A percentile compares a stretch with the other conserved stretches of the same genome.
Conservation (phyloP, 2,329 filamentous ascomycete species). For the Ophiostoma angusticollis region DNA sequence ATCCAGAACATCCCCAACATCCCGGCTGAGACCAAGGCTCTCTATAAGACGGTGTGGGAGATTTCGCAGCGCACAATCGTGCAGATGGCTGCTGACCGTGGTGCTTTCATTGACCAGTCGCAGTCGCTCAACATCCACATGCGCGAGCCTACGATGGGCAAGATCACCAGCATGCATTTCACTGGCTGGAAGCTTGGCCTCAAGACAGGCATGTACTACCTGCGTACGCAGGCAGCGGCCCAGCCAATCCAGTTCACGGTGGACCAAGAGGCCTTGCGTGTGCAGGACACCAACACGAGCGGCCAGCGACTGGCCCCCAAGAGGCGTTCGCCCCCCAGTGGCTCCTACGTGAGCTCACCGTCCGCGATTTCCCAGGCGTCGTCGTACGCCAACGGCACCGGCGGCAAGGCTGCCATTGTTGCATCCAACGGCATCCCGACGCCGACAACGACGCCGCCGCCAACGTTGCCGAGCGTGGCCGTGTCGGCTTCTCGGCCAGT, state of each 20-base stretch:
- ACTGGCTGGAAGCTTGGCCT: slow-evolving; percentile 97
- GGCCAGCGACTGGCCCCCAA: slow-evolving; percentile 55
- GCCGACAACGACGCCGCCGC: slow-evolving; percentile 53
- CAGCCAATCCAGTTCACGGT: slow-evolving; percentile 98
- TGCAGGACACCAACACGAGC: slow-evolving; percentile 67
- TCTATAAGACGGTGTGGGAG: slow-evolving; percentile 99
- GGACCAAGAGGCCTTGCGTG: slow-evolving; percentile 86
- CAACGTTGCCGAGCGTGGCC: slow-evolving; percentile 31
- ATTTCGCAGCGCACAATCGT: slow-evolving; percentile 92
- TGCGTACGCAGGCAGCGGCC: slow-evolving; percentile 91
- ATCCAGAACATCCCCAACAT: slow-evolving; percentile 97
- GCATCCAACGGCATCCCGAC: slow-evolving; percentile 55
- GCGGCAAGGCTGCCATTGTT: slow-evolving; percentile 22
- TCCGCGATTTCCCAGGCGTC: slow-evolving; percentile 55
- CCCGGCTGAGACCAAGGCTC: slow-evolving; percentile 82
- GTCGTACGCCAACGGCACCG: slow-evolving; percentile 44
- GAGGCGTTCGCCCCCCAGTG: slow-evolving; percentile 46
- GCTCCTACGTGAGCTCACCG: slow-evolving; percentile 44
- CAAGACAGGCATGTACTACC: slow-evolving; percentile 99
- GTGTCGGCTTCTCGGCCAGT: slow-evolving; percentile 32
- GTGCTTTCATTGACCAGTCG: slow-evolving; percentile 97
- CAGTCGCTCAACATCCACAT: slow-evolving; percentile 99
- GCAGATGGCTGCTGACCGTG: slow-evolving; percentile 96
- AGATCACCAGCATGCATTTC: slow-evolving; percentile 99
- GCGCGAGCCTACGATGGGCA: slow-evolving; percentile 98